These are phyloP conservation scores for Celoporthe dispersa DNA, from an alignment of 2,329 filamentous ascomycete species.

Conservation along the genomic window DNA sequence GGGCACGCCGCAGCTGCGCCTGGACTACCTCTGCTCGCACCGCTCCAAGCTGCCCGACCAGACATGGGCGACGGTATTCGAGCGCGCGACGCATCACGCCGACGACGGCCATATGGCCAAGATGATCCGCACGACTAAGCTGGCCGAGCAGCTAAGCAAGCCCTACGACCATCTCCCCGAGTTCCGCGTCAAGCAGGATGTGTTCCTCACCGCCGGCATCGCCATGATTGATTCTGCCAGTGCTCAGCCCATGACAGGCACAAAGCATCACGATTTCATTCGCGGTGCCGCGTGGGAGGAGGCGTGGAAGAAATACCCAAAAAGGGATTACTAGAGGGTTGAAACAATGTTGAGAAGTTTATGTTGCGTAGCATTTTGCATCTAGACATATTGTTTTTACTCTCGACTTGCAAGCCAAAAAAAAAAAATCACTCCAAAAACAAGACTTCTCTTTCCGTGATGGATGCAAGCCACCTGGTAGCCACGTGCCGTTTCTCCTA, in stretches of 20 bases:
- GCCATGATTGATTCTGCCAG: constrained; percentile 19
- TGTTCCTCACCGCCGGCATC: constrained; percentile 15
- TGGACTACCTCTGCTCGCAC: constrained; percentile 16
- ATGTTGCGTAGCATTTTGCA: neutral
- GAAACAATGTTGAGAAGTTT: neutral
- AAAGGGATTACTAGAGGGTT: constrained; percentile 10
- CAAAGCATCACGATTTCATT: constrained; percentile 15
- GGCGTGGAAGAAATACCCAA: constrained; percentile 17
- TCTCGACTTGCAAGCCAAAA: too few relatives aligned
- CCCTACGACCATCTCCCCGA: constrained; percentile 17
- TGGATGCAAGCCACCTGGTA: too few relatives aligned
- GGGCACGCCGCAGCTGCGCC: constrained; percentile 9
- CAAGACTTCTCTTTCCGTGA: too few relatives aligned
- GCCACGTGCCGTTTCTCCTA: too few relatives aligned
- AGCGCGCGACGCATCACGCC: constrained; percentile 12
- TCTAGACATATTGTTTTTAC: neutral
- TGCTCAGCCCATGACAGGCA: constrained; percentile 16
- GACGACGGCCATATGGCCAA: constrained; percentile 20
- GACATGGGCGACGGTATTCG: constrained; percentile 14
- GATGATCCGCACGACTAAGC: constrained; percentile 15
- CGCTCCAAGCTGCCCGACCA: constrained; percentile 13
- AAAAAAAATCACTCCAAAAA: too few relatives aligned
- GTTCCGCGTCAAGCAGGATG: constrained; percentile 16
- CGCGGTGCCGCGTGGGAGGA: constrained; percentile 18
- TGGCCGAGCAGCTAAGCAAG: constrained; percentile 9